These are phyloP conservation scores for Asterella californica DNA, from an alignment of 225 moss, liverwort and hornwort species.

Conservation along the genomic window DNA sequence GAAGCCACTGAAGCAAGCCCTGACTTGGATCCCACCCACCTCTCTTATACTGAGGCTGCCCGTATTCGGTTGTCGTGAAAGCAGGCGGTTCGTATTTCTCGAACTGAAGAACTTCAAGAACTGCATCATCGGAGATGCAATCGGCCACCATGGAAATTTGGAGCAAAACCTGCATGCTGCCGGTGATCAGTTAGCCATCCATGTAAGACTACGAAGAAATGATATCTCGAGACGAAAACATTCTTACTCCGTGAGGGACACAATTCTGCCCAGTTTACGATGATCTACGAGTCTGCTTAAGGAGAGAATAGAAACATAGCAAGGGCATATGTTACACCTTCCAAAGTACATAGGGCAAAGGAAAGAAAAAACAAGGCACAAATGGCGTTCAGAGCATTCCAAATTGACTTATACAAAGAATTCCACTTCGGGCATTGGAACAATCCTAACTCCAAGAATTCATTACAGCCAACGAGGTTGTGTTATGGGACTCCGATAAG, in stretches of 20 bases:
- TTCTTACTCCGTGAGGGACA: neutral
- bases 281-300: neutral
- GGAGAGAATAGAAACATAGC: neutral
- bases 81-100: constrained; percentile 68
- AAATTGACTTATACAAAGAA: neutral
- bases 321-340: neutral
- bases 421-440: neutral
- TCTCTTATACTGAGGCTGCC: constrained; percentile 32
- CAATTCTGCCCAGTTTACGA: neutral
- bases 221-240: neutral
- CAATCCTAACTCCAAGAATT: neutral
- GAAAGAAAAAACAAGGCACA: neutral
- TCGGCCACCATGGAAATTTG: constrained; percentile 88
- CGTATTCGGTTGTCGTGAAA: constrained; percentile 35
- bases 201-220: neutral
- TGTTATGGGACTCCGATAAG: neutral
- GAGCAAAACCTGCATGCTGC: constrained; percentile 95
- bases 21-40: constrained; percentile 60
- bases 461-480: neutral
- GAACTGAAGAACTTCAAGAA: constrained; percentile 91
- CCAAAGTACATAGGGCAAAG: neutral
- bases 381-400: neutral
- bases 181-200: constrained; percentile 68
- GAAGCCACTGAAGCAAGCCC: constrained; percentile 86
- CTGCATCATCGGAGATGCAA: constrained; percentile 55